These are phyloP conservation scores for Calonectria pteridis DNA, from an alignment of 2,329 filamentous ascomycete species.

Conservation along the genomic window DNA sequence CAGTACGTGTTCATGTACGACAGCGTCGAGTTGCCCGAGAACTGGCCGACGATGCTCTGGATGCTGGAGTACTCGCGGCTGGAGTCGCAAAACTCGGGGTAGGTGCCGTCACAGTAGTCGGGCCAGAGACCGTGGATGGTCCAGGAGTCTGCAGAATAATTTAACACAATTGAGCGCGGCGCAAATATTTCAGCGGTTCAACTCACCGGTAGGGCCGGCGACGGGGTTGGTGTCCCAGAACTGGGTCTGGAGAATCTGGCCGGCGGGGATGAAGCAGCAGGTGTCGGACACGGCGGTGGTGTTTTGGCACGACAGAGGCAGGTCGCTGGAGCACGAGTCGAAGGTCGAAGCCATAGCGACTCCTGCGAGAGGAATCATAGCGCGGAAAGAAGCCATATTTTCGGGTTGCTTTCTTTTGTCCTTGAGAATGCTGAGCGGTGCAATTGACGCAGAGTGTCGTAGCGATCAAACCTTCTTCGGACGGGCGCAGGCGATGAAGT, in stretches of 20 bases:
- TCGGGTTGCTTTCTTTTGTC: background rate
- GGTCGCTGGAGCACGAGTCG: conserved; percentile 34
- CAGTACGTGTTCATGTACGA: conserved; percentile 78
- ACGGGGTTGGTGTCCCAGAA: conserved; percentile 80
- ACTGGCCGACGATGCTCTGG: conserved; percentile 69
- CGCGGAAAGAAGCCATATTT: conserved; percentile 26
- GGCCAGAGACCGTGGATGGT: conserved; percentile 80
- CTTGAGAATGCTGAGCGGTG: background rate
- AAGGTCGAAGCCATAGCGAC: conserved; percentile 22
- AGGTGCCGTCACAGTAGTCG: conserved; percentile 78
- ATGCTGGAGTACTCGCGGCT: conserved; percentile 75
- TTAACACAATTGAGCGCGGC: background rate
- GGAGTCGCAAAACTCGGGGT: conserved; percentile 75
- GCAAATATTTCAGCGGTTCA: fast-evolving
- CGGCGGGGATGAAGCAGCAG: conserved; percentile 81
- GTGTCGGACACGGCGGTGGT: conserved; percentile 70
- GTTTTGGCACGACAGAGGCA: conserved; percentile 66
- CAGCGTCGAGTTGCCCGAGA: conserved; percentile 66
- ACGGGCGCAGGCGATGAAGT: background rate
- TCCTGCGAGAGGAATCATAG: conserved; percentile 29
- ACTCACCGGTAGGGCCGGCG: conserved; percentile 65
- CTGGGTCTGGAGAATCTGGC: conserved; percentile 79
- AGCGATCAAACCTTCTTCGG: background rate
- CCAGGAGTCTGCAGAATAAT: conserved; percentile 69
- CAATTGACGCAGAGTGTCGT: background rate